Base-by-base conservation (phyloP, 805 yeast species). In the Myxozyma mucilagina region DNA sequence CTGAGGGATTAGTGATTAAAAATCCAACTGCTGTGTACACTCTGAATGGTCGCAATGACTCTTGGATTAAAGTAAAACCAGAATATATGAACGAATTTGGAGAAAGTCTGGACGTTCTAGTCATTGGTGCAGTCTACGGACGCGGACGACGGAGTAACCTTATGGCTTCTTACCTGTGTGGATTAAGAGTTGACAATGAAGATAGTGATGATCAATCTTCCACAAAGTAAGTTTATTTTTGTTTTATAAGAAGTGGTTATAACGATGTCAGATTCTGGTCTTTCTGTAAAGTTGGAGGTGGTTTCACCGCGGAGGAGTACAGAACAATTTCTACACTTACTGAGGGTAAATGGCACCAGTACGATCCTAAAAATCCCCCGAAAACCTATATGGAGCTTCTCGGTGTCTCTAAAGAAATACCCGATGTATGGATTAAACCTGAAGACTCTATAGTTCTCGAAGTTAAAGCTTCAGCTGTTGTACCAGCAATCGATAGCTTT, bases 21-120 rank as follows among this genome's bases (percentile, higher is more conserved):
- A 80, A 84, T 64, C 81, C 84, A 0, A 72, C 75, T 11, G 79
- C 87, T 1, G 74, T 71, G 14, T 93, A 93, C 71, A 71, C 74
- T 2, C 79, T 88, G 14, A 89, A 84, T n/a, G 81, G 80, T 38
- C 75, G 90, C 53, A 79, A 80, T 47, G 82, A 80, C 16, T 74
- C 79, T n/a, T 93, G 97, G 97, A 77, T 90, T 14, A 93, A 93
- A 70, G 82, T 93, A 1, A 93, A 93, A 72, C 98, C 98, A 0
- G 97, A 92, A 67, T 92, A 91, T 70, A 76, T 91, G 56, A 87
- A 85, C 57, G 90, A 87, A 60, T 87, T 88, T 72, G 97, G 97
- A 9, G 96, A 91, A 35, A 88, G 89, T 68, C 76, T 91, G 63
- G 98, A 93, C 72, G 72, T 91, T 51, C 77, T 85, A 2, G 82